Evolutionary conservation across 768 basidiomycete genomes (phyloP), one percentile per base, ranked within the genome.

Genomic region (Pulveroboletus sp.): DNA sequence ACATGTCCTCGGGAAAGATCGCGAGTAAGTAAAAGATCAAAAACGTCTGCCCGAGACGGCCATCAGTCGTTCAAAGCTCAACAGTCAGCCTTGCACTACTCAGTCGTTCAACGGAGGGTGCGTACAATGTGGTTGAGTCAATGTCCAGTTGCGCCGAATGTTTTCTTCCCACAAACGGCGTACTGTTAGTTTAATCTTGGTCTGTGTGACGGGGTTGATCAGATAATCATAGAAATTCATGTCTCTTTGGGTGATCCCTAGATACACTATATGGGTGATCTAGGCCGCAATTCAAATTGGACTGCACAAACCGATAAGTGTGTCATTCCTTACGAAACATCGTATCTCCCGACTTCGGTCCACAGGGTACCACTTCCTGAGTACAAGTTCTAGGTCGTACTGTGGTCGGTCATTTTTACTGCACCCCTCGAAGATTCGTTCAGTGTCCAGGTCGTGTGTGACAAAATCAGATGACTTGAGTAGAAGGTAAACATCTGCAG

Each of bases 401-500:
- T 51, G 39, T 24, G 65, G 58, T 11, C 15, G 43, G 33, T 57
- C 49, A 14, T 37, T 46, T 13, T 40, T n/a, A 24, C 24, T 30
- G 57, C 89, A 89, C 0, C 79, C 82, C 15, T 82, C 81, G 50
- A 94, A 94, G 6, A 90, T 82, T 30, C 64, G 70, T 3, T 74
- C 74, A 2, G 67, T 57, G 47, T 74, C 76, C 8, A 94, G 67
- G 61, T 93, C 93, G 57, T 96, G 90, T 2, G 79, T 76, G 48
- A 93, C 74, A 57, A 94, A 94, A 66, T 95, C 90, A 30, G 91
- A 93, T 0, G 92, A 91, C 66, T 98, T 97, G 55, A 98, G 78
- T 0, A 95, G 72, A 48, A 95, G 76, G 67, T 95, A 97, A 30
- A 97, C 86, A 56, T 98, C 94, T 1, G 89, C 81, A 0, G 93